Percentiles rank a stretch among this genome's conserved stretches.
Conservation (phyloP, 1,139 yeast genomes). For the Pichia sp. region DNA sequence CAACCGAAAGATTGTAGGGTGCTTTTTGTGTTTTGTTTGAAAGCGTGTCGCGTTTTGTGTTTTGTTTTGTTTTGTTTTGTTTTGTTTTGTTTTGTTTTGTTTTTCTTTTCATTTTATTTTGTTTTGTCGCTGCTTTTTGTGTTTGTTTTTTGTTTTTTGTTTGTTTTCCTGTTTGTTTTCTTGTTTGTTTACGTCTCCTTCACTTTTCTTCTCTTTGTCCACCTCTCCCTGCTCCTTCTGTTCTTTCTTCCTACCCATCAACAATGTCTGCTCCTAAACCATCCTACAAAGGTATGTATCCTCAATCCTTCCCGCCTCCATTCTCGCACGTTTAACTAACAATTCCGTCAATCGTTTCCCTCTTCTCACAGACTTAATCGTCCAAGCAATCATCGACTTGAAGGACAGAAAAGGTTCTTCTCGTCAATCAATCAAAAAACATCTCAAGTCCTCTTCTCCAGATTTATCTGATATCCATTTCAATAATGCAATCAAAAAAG, state of each 20-base stretch:
- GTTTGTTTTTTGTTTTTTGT: neutral
- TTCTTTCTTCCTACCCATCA: neutral
- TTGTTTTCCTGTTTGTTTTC: neutral
- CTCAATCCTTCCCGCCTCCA: neutral
- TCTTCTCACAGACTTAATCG: constrained; percentile 56
- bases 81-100: neutral
- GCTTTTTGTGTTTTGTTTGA: no score
- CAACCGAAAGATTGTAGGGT: no score
- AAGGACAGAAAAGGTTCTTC: constrained; percentile 80
- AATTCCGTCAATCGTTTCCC: neutral
- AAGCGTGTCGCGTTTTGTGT: neutral
- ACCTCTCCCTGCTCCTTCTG: neutral
- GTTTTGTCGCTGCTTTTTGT: neutral
- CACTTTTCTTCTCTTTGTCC: neutral
- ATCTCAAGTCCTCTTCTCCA: constrained; percentile 52
- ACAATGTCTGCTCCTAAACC: neutral
- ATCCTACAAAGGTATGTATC: neutral
- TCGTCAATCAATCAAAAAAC: constrained; percentile 64
- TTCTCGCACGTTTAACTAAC: neutral
- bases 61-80: neutral
- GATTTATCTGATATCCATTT: constrained; percentile 71
- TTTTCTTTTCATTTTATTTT: neutral
- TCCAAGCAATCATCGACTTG: constrained; percentile 62
- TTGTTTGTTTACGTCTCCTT: neutral
- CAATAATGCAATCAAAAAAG: constrained; percentile 74